Conservation (phyloP, 1,284 basidiomycete species). For the Cerrena zonata region DNA sequence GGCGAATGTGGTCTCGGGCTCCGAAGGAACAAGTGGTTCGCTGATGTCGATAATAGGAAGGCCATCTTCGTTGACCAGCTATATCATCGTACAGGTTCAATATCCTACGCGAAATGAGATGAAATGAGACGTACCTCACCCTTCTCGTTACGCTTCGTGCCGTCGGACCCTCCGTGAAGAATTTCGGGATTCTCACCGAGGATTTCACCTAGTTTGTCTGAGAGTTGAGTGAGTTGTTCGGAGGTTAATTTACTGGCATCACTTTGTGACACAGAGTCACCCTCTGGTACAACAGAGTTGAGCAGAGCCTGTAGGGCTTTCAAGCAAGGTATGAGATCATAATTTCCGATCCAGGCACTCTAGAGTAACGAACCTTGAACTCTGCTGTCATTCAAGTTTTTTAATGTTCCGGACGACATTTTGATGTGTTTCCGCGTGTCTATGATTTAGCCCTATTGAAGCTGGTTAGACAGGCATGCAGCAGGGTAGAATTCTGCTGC, state of each 20-base stretch:
- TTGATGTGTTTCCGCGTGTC: no score
- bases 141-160: constrained; percentile 42
- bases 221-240: constrained; percentile 48
- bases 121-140: constrained; percentile 50
- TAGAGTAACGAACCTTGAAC: constrained; percentile 25
- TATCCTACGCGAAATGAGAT: constrained; percentile 10
- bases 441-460: no score
- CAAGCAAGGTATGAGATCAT: constrained; percentile 5
- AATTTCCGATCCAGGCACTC: neutral
- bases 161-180: constrained; percentile 13
- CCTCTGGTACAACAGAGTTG: constrained; percentile 39
- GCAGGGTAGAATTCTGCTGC: neutral
- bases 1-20: constrained; percentile 13
- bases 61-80: constrained; percentile 72
- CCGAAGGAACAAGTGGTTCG: constrained; percentile 42
- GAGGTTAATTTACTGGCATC: constrained; percentile 35
- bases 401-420: constrained; percentile 14
- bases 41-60: constrained; percentile 72
- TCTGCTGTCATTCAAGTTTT: constrained; percentile 27
- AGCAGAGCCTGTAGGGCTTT: constrained; percentile 51
- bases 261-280: constrained; percentile 18
- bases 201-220: constrained; percentile 55
- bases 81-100: constrained; percentile 8
- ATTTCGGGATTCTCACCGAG: constrained; percentile 40
- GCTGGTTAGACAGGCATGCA: neutral